phyloP scores from a whole-genome alignment of 2,329 filamentous ascomycete genomes.

The Fusarium odoratissimum region DNA sequence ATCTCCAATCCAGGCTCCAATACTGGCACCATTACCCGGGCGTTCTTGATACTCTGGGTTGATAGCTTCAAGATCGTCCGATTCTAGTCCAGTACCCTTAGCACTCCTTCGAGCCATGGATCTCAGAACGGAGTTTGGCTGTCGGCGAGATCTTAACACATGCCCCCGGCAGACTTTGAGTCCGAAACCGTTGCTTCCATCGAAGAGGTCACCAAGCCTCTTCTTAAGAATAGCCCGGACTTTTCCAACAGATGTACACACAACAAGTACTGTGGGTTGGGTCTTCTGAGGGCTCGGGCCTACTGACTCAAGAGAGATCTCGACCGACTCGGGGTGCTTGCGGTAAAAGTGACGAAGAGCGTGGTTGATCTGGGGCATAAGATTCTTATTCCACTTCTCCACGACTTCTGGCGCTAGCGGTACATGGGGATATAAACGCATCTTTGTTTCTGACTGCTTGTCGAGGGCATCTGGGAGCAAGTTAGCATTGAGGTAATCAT shows the following conservation, averaged over 20 bases:
- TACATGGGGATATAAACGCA: conserved; percentile 70
- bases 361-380: conserved; percentile 80
- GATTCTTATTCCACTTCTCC: conserved; percentile 76
- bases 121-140: conserved; percentile 46
- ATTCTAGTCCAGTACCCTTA: conserved; percentile 52
- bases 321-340: conserved; percentile 80
- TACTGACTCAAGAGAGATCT: conserved; percentile 80
- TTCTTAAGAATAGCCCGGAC: conserved; percentile 78
- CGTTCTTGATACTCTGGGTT: conserved; percentile 84
- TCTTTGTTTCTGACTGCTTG: conserved; percentile 54
- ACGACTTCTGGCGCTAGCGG: conserved; percentile 69
- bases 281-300: conserved; percentile 75
- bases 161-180: conserved; percentile 79
- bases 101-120: conserved; percentile 50
- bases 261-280: conserved; percentile 79
- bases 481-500: neutral
- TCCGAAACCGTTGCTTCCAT: conserved; percentile 69
- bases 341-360: conserved; percentile 77
- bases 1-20: conserved; percentile 88
- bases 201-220: conserved; percentile 73
- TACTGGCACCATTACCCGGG: conserved; percentile 88
- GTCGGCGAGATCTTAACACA: conserved; percentile 69
- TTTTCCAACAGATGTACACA: conserved; percentile 79
- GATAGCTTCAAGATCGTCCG: conserved; percentile 56
- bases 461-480: conserved; percentile 34